A percentile compares a stretch with the other conserved stretches of the same genome.
phyloP scores from a whole-genome alignment of 2,329 filamentous ascomycete genomes.

The Hypoxylon sp. region DNA sequence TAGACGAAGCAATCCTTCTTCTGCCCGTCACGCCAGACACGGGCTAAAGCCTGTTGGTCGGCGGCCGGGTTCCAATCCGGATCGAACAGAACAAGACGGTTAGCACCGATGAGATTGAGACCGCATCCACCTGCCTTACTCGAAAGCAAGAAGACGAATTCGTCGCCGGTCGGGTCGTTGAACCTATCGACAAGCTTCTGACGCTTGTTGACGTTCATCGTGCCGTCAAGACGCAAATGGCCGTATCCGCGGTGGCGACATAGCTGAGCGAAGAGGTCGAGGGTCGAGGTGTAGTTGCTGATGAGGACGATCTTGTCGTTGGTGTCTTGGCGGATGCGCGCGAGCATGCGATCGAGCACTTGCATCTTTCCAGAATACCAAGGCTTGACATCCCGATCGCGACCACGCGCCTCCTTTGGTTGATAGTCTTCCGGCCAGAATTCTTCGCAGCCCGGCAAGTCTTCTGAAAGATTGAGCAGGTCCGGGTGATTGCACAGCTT shows the following conservation, averaged over 20 bases:
- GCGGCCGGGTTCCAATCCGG: conserved; percentile 98
- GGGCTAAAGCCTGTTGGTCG: conserved; percentile 94
- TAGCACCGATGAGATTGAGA: conserved; percentile 83
- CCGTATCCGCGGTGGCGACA: conserved; percentile 90
- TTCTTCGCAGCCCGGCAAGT: conserved; percentile 87
- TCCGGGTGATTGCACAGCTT: conserved; percentile 99
- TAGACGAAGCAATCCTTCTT: conserved; percentile 99
- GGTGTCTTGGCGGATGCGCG: conserved; percentile 92
- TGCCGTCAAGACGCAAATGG: conserved; percentile 89
- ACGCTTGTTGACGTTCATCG: conserved; percentile 97
- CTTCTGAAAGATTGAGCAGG: conserved; percentile 82
- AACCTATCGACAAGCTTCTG: conserved; percentile 98
- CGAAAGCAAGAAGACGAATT: conserved; percentile 96
- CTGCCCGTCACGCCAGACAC: conserved; percentile 98
- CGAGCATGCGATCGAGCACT: conserved; percentile 97
- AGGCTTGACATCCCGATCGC: conserved; percentile 91
- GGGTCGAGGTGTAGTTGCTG: conserved; percentile 96
- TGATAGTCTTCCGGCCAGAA: conserved; percentile 89
- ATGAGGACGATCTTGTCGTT: conserved; percentile 99
- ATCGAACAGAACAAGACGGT: conserved; percentile 89
- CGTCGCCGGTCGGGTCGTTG: conserved; percentile 89
- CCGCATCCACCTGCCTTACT: conserved; percentile 97
- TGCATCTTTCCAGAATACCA: conserved; percentile 99
- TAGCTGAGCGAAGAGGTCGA: conserved; percentile 92
- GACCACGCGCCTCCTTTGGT: conserved; percentile 85